Evolutionary conservation across 192 early-diverging fungal species (phyloP), one percentile per base, ranked within the genome.

Genomic region (Globomyces pollinis-pini): DNA sequence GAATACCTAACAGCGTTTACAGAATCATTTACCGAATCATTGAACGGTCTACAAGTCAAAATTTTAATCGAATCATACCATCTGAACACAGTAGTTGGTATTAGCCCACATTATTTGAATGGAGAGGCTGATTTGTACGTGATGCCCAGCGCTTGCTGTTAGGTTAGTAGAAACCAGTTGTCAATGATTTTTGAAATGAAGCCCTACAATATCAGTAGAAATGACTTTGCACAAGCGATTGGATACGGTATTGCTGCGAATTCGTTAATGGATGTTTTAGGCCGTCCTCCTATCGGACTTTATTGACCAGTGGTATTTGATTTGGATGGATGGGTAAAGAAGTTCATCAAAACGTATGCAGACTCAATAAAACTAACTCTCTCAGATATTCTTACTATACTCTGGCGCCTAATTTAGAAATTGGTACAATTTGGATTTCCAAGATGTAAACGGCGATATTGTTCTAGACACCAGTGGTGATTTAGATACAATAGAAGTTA

Each of bases 81-180:
- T 49, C 45, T 49, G 15, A 49, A 49, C 26, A 55, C 53, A 18
- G 16, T 42, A 0, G 31, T 55, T n/a, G 53, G 53, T 11, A n/a
- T n/a, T 50, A 44, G 0, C 13, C 53, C 53, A 18, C 53, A 55
- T 20, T 11, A 50, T 44, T 30, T 55, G 33, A 55, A 55, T 44
- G 53, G 53, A 55, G 49, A 55, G n/a, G 44, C 53, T 8, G 53
- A 55, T 30, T 55, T 55, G 44, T 55, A 55, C n/a, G 29, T 55
- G 18, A 55, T 50, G 31, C 53, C 53, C 7, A 11, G 7, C 11
- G 45, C 45, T 12, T 49, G 45, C 21, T 9, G 12, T n/a, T n/a
- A 12, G 0, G 26, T 49, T 24, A 0, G 20, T 24, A 0, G 45
- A 49, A 49, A 49, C 45, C 45, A 49, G 26, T n/a, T 49, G 5